phyloP scores from a whole-genome alignment of 176 grass and related monocot species.

The Carex kokanica region DNA sequence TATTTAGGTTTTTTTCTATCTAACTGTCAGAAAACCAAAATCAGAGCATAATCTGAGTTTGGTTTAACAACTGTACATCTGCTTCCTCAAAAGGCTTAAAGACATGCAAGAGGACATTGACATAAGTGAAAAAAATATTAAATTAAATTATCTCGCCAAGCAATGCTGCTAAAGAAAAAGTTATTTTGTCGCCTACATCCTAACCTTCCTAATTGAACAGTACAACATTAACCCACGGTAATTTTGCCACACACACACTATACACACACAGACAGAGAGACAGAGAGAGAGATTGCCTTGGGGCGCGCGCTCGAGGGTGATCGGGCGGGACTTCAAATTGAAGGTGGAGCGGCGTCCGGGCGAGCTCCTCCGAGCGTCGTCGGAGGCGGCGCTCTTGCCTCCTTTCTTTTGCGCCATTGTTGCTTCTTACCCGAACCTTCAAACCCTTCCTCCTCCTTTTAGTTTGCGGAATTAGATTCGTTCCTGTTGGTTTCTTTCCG shows the following conservation, averaged over 20 bases:
- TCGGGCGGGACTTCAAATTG: neutral
- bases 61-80: neutral
- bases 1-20: neutral
- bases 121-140: neutral
- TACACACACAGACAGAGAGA: too few relatives aligned
- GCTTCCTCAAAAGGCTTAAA: neutral
- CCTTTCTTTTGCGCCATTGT: conserved; percentile 70
- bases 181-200: neutral
- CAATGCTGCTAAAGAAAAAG: too few relatives aligned
- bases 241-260: neutral
- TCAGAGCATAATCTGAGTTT: neutral
- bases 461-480: too few relatives aligned
- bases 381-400: conserved; percentile 34
- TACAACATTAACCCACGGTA: neutral
- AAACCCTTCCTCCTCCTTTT: too few relatives aligned
- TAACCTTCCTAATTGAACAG: neutral
- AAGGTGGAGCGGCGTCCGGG: conserved; percentile 51
- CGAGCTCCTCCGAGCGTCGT: conserved; percentile 68
- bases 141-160: neutral
- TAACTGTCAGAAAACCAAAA: neutral
- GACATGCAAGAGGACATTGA: neutral
- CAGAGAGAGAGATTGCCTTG: conserved; percentile 41
- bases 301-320: conserved; percentile 70
- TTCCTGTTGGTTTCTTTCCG: too few relatives aligned
- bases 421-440: neutral